A percentile compares a stretch with the other conserved stretches of the same genome.
phyloP scores from a whole-genome alignment of 1,284 basidiomycete species.

The Lignosus rhinocerotis region DNA sequence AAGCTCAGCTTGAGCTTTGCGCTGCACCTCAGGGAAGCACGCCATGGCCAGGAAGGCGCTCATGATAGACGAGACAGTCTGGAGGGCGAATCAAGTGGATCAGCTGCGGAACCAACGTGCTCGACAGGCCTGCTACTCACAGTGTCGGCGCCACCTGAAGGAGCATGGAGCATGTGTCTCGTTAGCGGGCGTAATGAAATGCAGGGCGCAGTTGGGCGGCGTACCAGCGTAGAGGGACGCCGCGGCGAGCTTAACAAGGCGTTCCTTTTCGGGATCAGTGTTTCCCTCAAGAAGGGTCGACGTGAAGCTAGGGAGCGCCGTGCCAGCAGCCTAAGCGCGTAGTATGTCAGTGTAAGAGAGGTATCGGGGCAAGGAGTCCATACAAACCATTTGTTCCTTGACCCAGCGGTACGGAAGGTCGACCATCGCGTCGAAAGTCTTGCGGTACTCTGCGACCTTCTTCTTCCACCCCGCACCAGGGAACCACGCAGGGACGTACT shows the following conservation, averaged over 20 bases:
- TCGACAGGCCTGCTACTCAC: conserved; percentile 11
- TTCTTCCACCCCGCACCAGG: conserved; percentile 31
- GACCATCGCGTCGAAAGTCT: conserved; percentile 23
- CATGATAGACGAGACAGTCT: conserved; percentile 31
- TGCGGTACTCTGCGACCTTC: conserved; percentile 20
- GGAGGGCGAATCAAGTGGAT: background rate
- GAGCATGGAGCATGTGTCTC: background rate
- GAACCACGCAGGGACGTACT: conserved; percentile 32
- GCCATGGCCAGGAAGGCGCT: conserved; percentile 34
- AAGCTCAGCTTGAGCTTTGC: conserved; percentile 33
- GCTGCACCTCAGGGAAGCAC: conserved; percentile 32
- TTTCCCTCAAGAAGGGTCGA: conserved; percentile 24
- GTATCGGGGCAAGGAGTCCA: background rate
- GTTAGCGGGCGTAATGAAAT: background rate
- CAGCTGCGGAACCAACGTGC: background rate
- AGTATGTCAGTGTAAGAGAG: background rate
- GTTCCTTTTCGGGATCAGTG: conserved; percentile 25
- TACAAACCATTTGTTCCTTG: conserved; percentile 26
- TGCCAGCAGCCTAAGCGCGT: conserved; percentile 28
- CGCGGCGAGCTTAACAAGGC: conserved; percentile 31
- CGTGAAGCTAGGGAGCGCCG: conserved; percentile 29
- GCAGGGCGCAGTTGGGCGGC: background rate
- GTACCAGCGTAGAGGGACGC: conserved; percentile 31
- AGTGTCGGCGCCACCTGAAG: conserved; percentile 30
- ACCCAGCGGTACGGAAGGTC: conserved; percentile 26